Base-by-base conservation (phyloP, 1,139 yeast genomes). In the Diutina siamensis region DNA sequence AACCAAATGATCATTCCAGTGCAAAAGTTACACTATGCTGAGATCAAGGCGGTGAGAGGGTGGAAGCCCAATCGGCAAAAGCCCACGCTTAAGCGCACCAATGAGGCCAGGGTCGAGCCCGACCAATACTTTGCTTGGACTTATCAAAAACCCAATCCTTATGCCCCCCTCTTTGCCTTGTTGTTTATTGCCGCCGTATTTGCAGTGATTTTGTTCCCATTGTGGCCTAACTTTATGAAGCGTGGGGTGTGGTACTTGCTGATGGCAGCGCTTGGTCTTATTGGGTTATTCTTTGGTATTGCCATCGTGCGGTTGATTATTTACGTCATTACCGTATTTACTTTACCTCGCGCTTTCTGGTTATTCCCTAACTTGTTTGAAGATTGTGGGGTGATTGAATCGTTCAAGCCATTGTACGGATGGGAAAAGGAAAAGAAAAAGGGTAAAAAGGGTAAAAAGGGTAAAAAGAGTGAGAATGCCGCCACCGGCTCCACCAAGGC, bases 151-250 rank as follows among this genome's bases (percentile, higher is more conserved):
- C 87, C 88, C 45, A 84, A 84, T 51, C 75, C 86, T 45, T 74
- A 67, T 64, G 64, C 87, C 71, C 54, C 78, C 61, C 55, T 76
- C 54, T 77, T 84, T 62, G 77, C 94, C 50, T 63, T 72, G 47
- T 62, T 87, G 62, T 74, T 84, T 35, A 66, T 89, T 38, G 72
- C 68, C 12, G 88, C 74, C 20, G 78, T 88, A 10, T 80, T 92
- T 55, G 75, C 86, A 2, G 65, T 88, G 41, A 86, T 92, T 34
- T 72, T 92, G 57, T 94, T 87, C 79, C 99, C 98, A 51, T 74
- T 92, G 56, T 92, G 99, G 99, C 99, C 99, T 20, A 60, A 71
- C 45, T 77, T 80, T 62, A 80, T 92, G 94, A 83, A 95, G 61
- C 73, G 74, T 47, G 95, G 94, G 35, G 96, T 87, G 35, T 92